Percentiles rank a stretch among this genome's conserved stretches.
phyloP scores from a whole-genome alignment of 371 early-diverging fungal genomes.

The Apophysomyces ossiformis region DNA sequence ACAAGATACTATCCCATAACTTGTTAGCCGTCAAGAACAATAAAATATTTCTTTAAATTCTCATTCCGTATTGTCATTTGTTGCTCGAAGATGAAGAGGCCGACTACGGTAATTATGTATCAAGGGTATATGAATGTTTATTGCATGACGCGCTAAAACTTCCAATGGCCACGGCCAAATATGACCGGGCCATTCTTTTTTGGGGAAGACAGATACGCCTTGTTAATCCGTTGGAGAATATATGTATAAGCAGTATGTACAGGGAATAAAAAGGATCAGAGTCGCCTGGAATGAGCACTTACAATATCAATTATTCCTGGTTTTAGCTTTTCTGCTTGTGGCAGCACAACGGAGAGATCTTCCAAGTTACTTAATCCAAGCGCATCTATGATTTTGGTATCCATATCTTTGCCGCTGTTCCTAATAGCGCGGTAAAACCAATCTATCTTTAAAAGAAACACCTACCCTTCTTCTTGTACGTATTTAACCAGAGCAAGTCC shows the following conservation, averaged over 20 bases:
- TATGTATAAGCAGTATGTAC: too few species aligned
- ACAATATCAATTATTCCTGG: conserved; percentile 50
- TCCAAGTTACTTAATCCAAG: conserved; percentile 32
- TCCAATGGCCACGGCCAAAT: too few species aligned
- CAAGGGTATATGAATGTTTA: too few species aligned
- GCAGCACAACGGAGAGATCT: conserved; percentile 57
- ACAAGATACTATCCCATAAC: too few species aligned
- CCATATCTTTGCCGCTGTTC: not conserved
- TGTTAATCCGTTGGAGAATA: not conserved
- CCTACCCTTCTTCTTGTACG: conserved; percentile 57
- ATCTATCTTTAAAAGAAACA: not conserved
- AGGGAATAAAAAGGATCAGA: not conserved
- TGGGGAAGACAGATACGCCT: not conserved
- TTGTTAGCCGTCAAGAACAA: not conserved
- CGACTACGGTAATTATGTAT: too few species aligned
- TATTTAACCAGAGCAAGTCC: conserved; percentile 57
- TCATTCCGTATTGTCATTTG: not conserved
- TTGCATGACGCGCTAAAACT: too few species aligned
- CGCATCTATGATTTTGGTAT: conserved; percentile 31
- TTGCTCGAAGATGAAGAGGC: too few species aligned
- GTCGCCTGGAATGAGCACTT: conserved; percentile 4
- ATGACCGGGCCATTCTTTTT: not conserved
- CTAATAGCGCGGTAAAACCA: conserved; percentile 6
- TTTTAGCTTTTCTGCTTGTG: conserved; percentile 59
- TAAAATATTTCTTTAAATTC: too few species aligned